Conservation (phyloP, 2,329 filamentous ascomycete species). For the Colletotrichum salicis region DNA sequence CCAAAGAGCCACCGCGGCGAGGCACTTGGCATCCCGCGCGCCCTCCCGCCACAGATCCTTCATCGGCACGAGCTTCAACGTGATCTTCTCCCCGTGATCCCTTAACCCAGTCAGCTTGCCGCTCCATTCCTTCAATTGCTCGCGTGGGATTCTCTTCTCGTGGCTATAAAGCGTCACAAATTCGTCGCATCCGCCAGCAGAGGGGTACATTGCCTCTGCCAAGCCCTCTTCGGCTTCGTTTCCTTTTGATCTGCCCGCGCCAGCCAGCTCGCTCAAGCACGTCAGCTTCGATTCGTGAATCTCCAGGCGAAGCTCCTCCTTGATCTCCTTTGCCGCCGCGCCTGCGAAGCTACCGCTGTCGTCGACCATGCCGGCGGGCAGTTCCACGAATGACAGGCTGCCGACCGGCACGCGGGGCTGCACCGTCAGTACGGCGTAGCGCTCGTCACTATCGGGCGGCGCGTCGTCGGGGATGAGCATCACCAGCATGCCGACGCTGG, state of each 20-base stretch:
- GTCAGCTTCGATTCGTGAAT: slow-evolving; percentile 60
- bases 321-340: slow-evolving; percentile 68
- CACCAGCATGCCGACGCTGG: slow-evolving; percentile 70
- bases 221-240: slow-evolving; percentile 48
- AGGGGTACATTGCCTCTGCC: slow-evolving; percentile 65
- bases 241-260: slow-evolving; percentile 36
- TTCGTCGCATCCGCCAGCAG: slow-evolving; percentile 70
- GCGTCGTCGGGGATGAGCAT: slow-evolving; percentile 65
- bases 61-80: slow-evolving; percentile 67
- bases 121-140: slow-evolving; percentile 63
- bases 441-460: slow-evolving; percentile 52
- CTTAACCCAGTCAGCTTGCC: slow-evolving; percentile 68
- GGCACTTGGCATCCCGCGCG: slow-evolving; percentile 67
- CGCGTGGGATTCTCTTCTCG: slow-evolving; percentile 62
- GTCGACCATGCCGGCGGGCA: slow-evolving; percentile 70
- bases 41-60: slow-evolving; percentile 68
- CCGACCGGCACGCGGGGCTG: slow-evolving; percentile 68
- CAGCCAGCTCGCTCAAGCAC: slow-evolving; percentile 63
- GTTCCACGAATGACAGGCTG: slow-evolving; percentile 64
- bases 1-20: slow-evolving; percentile 68
- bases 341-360: slow-evolving; percentile 65
- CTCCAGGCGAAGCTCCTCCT: slow-evolving; percentile 68
- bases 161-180: slow-evolving; percentile 68
- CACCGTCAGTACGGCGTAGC: slow-evolving; percentile 68
- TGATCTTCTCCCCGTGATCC: slow-evolving; percentile 70